Conservation (phyloP, 495 filamentous ascomycete species). For the Xylaria venustula region DNA sequence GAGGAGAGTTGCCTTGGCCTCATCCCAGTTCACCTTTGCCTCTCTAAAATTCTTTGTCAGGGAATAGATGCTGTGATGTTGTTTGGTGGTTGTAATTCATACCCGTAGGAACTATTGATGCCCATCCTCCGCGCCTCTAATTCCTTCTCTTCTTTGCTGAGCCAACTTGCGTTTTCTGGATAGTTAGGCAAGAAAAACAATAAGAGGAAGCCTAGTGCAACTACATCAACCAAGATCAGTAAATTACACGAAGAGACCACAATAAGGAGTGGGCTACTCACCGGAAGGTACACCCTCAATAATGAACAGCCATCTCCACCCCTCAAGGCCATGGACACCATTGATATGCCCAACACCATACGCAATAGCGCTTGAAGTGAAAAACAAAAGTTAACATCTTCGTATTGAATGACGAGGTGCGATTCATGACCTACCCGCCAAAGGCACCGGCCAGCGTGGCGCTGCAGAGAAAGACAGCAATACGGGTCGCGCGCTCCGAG, state of each 20-base stretch:
- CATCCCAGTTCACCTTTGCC: conserved; percentile 57
- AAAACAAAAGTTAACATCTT: background rate
- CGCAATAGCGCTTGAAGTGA: conserved; percentile 35
- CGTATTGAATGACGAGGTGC: background rate
- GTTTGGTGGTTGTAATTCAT: background rate
- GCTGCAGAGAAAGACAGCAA: conserved; percentile 48
- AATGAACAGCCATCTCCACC: conserved; percentile 27
- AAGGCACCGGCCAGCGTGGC: conserved; percentile 49
- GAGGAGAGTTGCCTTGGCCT: conserved; percentile 50
- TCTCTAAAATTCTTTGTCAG: conserved; percentile 42
- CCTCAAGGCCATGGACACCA: conserved; percentile 18
- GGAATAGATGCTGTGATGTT: background rate
- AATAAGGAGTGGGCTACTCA: background rate
- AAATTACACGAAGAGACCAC: conserved; percentile 16
- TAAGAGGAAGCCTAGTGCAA: background rate
- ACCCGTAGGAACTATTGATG: background rate
- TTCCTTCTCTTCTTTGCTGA: conserved; percentile 54
- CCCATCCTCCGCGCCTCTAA: conserved; percentile 61
- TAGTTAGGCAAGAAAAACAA: conserved; percentile 60
- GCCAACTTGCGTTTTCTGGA: conserved; percentile 67
- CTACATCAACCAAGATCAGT: conserved; percentile 33
- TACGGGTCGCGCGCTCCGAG: conserved; percentile 45
- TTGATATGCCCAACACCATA: conserved; percentile 26
- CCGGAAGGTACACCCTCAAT: conserved; percentile 13
- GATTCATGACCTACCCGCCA: conserved; percentile 19